Base-by-base conservation (phyloP, 1,139 yeast genomes). In the Sugiyamaella pinicola region DNA sequence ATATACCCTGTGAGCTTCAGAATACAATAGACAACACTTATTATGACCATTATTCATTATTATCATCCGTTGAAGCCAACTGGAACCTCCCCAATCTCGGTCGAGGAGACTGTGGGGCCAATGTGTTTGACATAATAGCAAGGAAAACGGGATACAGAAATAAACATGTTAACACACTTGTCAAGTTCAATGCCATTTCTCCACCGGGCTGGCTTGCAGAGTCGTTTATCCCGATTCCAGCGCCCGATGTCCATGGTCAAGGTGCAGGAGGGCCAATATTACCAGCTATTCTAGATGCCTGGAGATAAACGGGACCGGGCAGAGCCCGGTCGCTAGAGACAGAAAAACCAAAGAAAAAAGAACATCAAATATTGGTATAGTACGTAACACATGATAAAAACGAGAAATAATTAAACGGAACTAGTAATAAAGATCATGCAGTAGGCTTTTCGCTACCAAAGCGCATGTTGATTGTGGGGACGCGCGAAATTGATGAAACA, bases 1-100 rank as follows among this genome's bases (percentile, higher is more conserved):
- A 68, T 51, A 64, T 77, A 54, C 74, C 76, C 53, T 71, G 70
- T 35, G 56, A 63, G 4, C 62, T 69, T 54, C 65, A 68, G 59
- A 75, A 75, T 51, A 75, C 78, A 40, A 62, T 65, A 10, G 81
- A 77, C 61, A 60, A 61, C 55, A 77, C 77, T 41, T 77, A 67
- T 68, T 77, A 77, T 66, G 73, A 76, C 62, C 81, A 77, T 63
- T 77, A 77, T 70, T 72, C 80, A 35, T 72, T 74, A 1, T 69
- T 72, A 49, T 73, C 72, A 55, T 69, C 72, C 49, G 64, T 68
- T 22, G 60, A 62, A 59, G 61, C 65, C 55, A 65, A 61, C 53
- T 69, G 70, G 67, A 35, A 41, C 56, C 7, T 39, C 10, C 47
- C 41, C n/a, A 22, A 41, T 37, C 46, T 48, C 24, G 81, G 81